Percentiles rank a stretch among this genome's conserved stretches.
Evolutionary conservation across 2,329 filamentous ascomycete species (phyloP).

Genomic region (Fusarium domesticum): DNA sequence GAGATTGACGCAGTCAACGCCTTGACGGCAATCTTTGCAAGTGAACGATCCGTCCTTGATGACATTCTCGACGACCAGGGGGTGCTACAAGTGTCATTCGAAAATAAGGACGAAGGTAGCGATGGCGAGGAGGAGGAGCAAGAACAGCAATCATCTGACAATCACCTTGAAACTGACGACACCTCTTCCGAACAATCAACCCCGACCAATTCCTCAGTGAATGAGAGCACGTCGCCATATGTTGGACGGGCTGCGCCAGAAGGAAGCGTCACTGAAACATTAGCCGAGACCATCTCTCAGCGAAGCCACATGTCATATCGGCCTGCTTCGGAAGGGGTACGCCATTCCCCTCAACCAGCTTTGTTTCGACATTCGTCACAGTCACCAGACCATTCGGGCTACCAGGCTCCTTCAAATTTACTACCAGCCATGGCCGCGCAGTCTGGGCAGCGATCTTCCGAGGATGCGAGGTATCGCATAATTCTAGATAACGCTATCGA

Average conservation of each 20-base stretch:
- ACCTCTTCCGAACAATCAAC: constrained; percentile 4
- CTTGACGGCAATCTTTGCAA: constrained; percentile 16
- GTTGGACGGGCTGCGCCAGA: not conserved
- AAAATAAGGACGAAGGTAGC: constrained; percentile 4
- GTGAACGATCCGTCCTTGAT: constrained; percentile 4
- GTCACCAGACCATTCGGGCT: constrained; percentile 1
- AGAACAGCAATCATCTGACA: not conserved
- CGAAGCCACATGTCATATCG: constrained; percentile 4
- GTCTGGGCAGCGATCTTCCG: not conserved
- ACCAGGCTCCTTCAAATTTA: constrained; percentile 1
- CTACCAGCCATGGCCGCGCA: not conserved
- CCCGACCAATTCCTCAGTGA: constrained; percentile 1
- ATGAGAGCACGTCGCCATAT: not conserved
- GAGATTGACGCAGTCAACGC: constrained; percentile 7
- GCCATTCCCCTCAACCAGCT: not conserved
- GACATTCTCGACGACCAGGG: constrained; percentile 16
- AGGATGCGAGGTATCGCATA: constrained; percentile 5
- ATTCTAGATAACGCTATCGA: constrained; percentile 10
- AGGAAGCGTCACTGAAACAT: constrained; percentile 1
- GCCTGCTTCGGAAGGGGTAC: not conserved
- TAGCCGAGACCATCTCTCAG: constrained; percentile 1
- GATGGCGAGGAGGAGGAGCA: not conserved
- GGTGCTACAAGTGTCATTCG: constrained; percentile 10
- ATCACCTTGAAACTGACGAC: not conserved
- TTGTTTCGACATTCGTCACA: not conserved